phyloP scores from a whole-genome alignment of 1,284 basidiomycete species.

The Leccinum brunneo-olivaceum region DNA sequence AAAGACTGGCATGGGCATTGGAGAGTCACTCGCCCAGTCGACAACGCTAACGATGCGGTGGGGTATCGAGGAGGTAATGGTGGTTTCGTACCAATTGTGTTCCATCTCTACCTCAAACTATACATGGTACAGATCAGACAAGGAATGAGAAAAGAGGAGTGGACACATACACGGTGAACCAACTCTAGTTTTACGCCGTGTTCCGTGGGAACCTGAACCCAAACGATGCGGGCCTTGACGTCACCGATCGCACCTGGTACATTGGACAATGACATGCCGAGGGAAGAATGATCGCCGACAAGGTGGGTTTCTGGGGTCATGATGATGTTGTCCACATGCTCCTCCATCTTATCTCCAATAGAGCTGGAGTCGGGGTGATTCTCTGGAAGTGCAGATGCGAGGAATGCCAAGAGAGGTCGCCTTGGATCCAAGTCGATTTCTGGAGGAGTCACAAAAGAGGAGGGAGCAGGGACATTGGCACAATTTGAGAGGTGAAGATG shows the following conservation, averaged over 20 bases:
- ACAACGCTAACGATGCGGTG: constrained; percentile 73
- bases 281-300: constrained; percentile 41
- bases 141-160: no score
- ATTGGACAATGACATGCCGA: constrained; percentile 29
- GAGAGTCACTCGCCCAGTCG: constrained; percentile 77
- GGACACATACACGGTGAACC: constrained; percentile 35
- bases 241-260: constrained; percentile 70
- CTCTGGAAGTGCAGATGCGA: constrained; percentile 63
- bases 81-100: constrained; percentile 80
- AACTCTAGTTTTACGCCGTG: constrained; percentile 51
- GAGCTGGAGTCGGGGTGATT: constrained; percentile 39
- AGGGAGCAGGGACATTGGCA: constrained; percentile 34
- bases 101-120: constrained; percentile 82
- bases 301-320: constrained; percentile 43
- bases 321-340: constrained; percentile 45
- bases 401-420: constrained; percentile 64
- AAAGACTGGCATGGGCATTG: constrained; percentile 28
- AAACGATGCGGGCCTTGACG: constrained; percentile 66
- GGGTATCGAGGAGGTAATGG: constrained; percentile 56
- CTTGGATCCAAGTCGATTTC: constrained; percentile 28
- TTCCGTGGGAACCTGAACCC: constrained; percentile 62
- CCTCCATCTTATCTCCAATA: constrained; percentile 46
- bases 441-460: background rate
- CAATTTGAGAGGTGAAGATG: constrained; percentile 55
- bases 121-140: background rate